Evolutionary conservation across 345 rosid species (phyloP).

Genomic region (Clarkia xantiana): DNA sequence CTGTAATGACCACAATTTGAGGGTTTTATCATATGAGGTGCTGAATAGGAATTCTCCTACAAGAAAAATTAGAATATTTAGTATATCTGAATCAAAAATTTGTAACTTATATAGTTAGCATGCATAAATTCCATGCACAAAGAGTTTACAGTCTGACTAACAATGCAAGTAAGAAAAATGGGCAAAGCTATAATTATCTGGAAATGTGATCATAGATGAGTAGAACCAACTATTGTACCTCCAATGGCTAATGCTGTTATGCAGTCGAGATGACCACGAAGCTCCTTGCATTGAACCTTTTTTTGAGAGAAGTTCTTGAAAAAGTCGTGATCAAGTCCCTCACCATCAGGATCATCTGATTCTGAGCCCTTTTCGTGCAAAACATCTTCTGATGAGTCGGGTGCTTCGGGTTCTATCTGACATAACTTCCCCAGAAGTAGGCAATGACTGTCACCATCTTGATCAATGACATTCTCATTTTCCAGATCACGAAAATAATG

Average conservation of each 20-base stretch:
- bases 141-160: background rate
- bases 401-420: constrained; percentile 12
- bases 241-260: constrained; percentile 70
- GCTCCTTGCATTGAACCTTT: constrained; percentile 35
- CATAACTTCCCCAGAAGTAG: constrained; percentile 48
- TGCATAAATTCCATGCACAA: no score
- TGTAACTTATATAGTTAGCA: no score
- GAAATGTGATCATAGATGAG: no score
- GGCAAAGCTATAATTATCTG: background rate
- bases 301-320: constrained; percentile 30
- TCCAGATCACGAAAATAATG: constrained; percentile 19
- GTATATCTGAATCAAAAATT: background rate
- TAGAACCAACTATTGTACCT: constrained; percentile 27
- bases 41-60: constrained; percentile 73
- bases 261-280: constrained; percentile 64
- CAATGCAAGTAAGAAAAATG: background rate
- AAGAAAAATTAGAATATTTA: constrained; percentile 12
- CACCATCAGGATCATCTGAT: constrained; percentile 15
- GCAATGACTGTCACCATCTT: constrained; percentile 20
- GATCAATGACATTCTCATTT: constrained; percentile 11
- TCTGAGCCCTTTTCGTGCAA: constrained; percentile 11
- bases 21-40: constrained; percentile 70
- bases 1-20: constrained; percentile 81
- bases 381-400: constrained; percentile 14
- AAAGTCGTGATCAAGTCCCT: constrained; percentile 23